phyloP scores from a whole-genome alignment of 441 rosid genomes.

The Erodium trifolium region DNA sequence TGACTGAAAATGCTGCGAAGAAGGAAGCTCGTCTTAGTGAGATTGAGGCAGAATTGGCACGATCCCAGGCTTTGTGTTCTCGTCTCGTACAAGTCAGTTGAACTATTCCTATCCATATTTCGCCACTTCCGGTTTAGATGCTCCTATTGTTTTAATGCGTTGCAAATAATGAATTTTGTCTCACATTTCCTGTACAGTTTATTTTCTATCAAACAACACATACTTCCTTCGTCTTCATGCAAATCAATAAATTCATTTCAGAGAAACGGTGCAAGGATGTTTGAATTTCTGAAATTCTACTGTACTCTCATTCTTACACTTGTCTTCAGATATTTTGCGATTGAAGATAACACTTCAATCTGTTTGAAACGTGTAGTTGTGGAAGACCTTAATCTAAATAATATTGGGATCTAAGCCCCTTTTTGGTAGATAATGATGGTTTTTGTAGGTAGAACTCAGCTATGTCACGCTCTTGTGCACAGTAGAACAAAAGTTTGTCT shows the following conservation, averaged over 20 bases:
- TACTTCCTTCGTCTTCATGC: not conserved
- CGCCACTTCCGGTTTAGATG: not conserved
- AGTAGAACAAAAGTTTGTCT: not conserved
- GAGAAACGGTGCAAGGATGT: not conserved
- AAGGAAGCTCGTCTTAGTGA: constrained; percentile 65
- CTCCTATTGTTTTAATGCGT: too few relatives aligned
- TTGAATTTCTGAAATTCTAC: not conserved
- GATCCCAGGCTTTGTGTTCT: constrained; percentile 47
- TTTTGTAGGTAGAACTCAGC: not conserved
- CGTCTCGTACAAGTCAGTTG: constrained; percentile 73
- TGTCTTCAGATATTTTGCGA: not conserved
- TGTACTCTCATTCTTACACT: not conserved
- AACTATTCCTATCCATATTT: not conserved
- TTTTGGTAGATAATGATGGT: not conserved
- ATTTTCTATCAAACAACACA: not conserved
- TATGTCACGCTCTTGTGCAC: not conserved
- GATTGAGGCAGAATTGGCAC: constrained; percentile 57
- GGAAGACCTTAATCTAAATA: not conserved
- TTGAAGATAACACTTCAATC: not conserved
- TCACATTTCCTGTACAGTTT: not conserved
- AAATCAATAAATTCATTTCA: not conserved
- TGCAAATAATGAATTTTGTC: too few relatives aligned
- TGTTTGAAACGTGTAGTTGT: not conserved
- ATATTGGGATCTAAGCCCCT: not conserved
- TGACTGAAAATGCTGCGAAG: constrained; percentile 53